Evolutionary conservation across 805 yeast species (phyloP).

Genomic region (Scheffersomyces coipomensis): DNA sequence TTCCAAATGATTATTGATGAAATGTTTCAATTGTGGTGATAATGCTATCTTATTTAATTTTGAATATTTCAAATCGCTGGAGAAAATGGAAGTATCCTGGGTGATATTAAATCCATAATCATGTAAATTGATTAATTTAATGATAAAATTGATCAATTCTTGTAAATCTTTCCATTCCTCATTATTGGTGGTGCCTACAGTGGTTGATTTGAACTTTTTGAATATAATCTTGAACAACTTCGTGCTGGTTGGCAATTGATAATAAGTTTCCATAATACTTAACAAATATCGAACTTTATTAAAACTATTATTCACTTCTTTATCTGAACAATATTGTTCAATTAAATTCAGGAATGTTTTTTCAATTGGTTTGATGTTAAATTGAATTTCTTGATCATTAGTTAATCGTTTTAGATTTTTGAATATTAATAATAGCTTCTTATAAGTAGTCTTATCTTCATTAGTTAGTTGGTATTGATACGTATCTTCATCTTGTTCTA

Average conservation of each 20-base stretch:
- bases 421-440: slow-evolving; percentile 11
- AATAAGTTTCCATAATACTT: slow-evolving; percentile 15
- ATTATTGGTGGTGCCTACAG: neutral
- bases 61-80: slow-evolving; percentile 3
- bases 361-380: slow-evolving; percentile 19
- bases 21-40: slow-evolving; percentile 11
- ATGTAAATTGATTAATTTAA: slow-evolving; percentile 13
- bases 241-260: slow-evolving; percentile 30
- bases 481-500: slow-evolving; percentile 1
- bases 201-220: slow-evolving; percentile 11
- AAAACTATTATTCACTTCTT: slow-evolving; percentile 6
- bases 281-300: slow-evolving; percentile 12
- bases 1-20: slow-evolving; percentile 12
- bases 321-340: slow-evolving; percentile 10
- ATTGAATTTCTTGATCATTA: slow-evolving; percentile 2
- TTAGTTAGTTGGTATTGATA: slow-evolving; percentile 7
- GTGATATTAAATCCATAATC: slow-evolving; percentile 9
- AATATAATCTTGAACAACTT: slow-evolving; percentile 22
- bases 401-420: slow-evolving; percentile 14
- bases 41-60: slow-evolving; percentile 3
- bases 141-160: slow-evolving; percentile 10
- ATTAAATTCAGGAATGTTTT: slow-evolving; percentile 23
- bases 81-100: slow-evolving; percentile 5
- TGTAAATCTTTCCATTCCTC: neutral
- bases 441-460: slow-evolving; percentile 18